Conservation (phyloP, 2,329 filamentous ascomycete genomes). For the Metarhizium brunneum region DNA sequence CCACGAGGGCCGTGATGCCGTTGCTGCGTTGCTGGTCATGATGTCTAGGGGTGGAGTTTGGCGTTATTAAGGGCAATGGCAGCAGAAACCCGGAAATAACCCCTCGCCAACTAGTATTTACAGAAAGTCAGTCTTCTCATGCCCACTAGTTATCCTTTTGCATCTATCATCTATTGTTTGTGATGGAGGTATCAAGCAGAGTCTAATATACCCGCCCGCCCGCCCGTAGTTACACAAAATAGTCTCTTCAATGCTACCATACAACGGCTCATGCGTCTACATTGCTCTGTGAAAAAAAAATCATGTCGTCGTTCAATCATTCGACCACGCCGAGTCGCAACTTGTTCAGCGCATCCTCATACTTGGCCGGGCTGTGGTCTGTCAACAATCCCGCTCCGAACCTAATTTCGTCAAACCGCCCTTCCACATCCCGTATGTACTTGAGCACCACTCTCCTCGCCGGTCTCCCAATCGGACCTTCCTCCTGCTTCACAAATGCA, state of each 20-base stretch:
- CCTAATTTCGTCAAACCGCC: slow-evolving; percentile 57
- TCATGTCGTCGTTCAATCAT: slow-evolving; percentile 2
- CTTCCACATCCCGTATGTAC: slow-evolving; percentile 63
- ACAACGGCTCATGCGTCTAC: background rate
- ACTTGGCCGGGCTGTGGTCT: slow-evolving; percentile 67
- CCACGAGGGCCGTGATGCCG: too few species aligned
- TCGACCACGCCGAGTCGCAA: slow-evolving; percentile 41
- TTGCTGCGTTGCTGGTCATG: too few species aligned
- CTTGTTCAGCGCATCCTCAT: slow-evolving; percentile 59
- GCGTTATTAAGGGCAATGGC: too few species aligned
- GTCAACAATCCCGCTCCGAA: slow-evolving; percentile 67
- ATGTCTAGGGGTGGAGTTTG: too few species aligned
- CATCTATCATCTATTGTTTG: too few species aligned
- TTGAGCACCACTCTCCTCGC: slow-evolving; percentile 61
- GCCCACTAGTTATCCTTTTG: too few species aligned
- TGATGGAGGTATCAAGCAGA: too few species aligned
- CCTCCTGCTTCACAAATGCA: slow-evolving; percentile 42
- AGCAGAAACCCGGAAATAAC: too few species aligned
- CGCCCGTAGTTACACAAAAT: too few species aligned
- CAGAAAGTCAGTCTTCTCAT: too few species aligned
- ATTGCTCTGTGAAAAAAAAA: background rate
- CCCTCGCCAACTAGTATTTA: too few species aligned
- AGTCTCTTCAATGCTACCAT: background rate
- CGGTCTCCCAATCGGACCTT: slow-evolving; percentile 49
- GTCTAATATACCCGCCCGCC: too few species aligned